Percentiles rank a stretch among this genome's conserved stretches.
Conservation (phyloP, 2,329 filamentous ascomycete species). For the Aschersonia sp. region DNA sequence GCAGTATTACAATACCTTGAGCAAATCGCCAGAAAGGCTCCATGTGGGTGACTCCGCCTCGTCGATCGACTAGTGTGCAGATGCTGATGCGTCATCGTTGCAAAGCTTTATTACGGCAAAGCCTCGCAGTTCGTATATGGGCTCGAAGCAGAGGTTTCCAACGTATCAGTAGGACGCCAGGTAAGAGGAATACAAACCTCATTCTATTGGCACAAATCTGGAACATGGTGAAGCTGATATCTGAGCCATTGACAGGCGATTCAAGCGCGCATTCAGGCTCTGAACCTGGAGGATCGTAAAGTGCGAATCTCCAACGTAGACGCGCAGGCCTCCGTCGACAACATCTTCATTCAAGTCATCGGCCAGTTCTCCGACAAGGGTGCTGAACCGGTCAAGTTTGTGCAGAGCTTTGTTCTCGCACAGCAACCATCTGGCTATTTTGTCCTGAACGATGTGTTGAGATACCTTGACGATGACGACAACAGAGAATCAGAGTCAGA, state of each 20-base stretch:
- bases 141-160: slow-evolving; percentile 75
- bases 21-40: slow-evolving; percentile 86
- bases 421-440: slow-evolving; percentile 96
- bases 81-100: background rate
- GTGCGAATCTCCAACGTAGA: slow-evolving; percentile 97
- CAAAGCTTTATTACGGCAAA: slow-evolving; percentile 84
- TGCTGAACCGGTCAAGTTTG: slow-evolving; percentile 85
- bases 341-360: slow-evolving; percentile 96
- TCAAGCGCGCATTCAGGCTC: slow-evolving; percentile 81
- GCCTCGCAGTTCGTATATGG: slow-evolving; percentile 91
- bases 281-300: slow-evolving; percentile 96
- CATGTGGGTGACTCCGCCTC: slow-evolving; percentile 38
- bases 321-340: slow-evolving; percentile 76
- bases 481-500: background rate
- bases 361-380: slow-evolving; percentile 94
- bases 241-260: slow-evolving; percentile 50
- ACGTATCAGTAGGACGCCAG: slow-evolving; percentile 75
- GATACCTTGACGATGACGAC: slow-evolving; percentile 74
- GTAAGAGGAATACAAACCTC: slow-evolving; percentile 26
- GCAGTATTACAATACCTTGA: slow-evolving; percentile 97
- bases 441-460: slow-evolving; percentile 94
- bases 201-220: background rate
- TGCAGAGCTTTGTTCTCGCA: slow-evolving; percentile 94
- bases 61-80: background rate
- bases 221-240: slow-evolving; percentile 5